A percentile compares a stretch with the other conserved stretches of the same genome.
Conservation (phyloP, 371 early-diverging fungal species). For the Rhizopus arrhizus region DNA sequence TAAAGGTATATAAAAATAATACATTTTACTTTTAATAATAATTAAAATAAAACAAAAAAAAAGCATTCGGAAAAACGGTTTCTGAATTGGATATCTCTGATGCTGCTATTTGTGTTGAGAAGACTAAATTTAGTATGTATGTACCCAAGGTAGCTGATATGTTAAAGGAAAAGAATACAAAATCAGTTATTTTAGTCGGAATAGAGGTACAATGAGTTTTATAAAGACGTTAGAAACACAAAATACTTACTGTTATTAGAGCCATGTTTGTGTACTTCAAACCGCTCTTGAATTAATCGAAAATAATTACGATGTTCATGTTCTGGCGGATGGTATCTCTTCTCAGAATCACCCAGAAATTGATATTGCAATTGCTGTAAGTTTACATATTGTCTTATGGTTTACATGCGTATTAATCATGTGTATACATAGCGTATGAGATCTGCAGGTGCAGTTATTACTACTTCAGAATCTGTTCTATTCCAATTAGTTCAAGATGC, state of each 20-base stretch:
- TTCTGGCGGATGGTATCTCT: conserved; percentile 90
- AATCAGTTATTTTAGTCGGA: conserved; percentile 87
- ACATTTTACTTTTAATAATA: background rate
- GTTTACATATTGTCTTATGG: conserved; percentile 16
- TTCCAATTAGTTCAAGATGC: conserved; percentile 90
- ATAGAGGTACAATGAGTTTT: conserved; percentile 68
- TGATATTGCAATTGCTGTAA: conserved; percentile 78
- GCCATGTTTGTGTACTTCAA: conserved; percentile 94
- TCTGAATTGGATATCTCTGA: conserved; percentile 72
- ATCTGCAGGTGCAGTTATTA: conserved; percentile 78
- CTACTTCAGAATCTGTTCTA: conserved; percentile 87
- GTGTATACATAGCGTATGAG: conserved; percentile 60
- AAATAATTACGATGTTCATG: conserved; percentile 75
- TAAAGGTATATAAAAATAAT: conserved; percentile 52
- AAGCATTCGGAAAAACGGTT: conserved; percentile 82
- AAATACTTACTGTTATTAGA: conserved; percentile 35
- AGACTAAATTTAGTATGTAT: conserved; percentile 93
- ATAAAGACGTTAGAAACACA: background rate
- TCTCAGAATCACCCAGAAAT: conserved; percentile 86
- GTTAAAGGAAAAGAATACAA: conserved; percentile 58
- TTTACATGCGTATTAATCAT: conserved; percentile 4
- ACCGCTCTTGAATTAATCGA: conserved; percentile 88
- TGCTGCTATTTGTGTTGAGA: conserved; percentile 60
- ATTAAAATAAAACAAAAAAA: background rate
- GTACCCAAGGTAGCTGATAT: conserved; percentile 65